These are phyloP conservation scores for Funneliformis caledonium DNA, from an alignment of 371 early-diverging fungal genomes.

Conservation along the genomic window DNA sequence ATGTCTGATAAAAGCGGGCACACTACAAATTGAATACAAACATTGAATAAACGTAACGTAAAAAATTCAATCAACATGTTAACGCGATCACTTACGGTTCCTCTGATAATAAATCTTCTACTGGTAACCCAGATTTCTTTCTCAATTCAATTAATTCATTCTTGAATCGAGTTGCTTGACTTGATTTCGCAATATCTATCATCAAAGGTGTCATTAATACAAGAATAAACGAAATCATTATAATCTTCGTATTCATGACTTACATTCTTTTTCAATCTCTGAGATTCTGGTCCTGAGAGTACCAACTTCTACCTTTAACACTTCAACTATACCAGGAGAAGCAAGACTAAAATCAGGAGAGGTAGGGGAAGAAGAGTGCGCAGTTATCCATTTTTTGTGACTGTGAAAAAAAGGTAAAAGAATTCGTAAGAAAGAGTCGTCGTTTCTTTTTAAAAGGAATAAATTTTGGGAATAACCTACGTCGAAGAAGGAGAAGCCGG, in stretches of 20 bases:
- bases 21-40: not conserved
- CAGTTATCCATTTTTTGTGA: slow-evolving; percentile 54
- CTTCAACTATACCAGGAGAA: slow-evolving; percentile 63
- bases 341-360: slow-evolving; percentile 50
- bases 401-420: slow-evolving; percentile 33
- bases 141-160: slow-evolving; percentile 73
- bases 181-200: slow-evolving; percentile 64
- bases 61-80: not conserved
- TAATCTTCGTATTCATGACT: slow-evolving; percentile 12
- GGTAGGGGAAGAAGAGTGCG: slow-evolving; percentile 53
- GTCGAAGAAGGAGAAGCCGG: slow-evolving; percentile 44
- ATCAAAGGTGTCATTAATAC: not conserved
- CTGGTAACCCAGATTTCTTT: slow-evolving; percentile 61
- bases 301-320: slow-evolving; percentile 70
- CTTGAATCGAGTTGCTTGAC: slow-evolving; percentile 71
- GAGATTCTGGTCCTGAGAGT: slow-evolving; percentile 61
- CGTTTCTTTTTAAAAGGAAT: slow-evolving; percentile 20
- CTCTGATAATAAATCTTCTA: slow-evolving; percentile 62
- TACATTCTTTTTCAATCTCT: slow-evolving; percentile 80
- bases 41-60: not conserved
- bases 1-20: slow-evolving; percentile 13
- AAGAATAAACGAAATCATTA: not conserved
- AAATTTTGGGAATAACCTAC: not conserved
- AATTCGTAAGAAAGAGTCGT: not conserved
- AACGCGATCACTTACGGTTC: slow-evolving; percentile 50